Percentiles rank a stretch among this genome's conserved stretches.
phyloP scores from a whole-genome alignment of 352 stramenopile genomes.

The Sclerospora graminicola region DNA sequence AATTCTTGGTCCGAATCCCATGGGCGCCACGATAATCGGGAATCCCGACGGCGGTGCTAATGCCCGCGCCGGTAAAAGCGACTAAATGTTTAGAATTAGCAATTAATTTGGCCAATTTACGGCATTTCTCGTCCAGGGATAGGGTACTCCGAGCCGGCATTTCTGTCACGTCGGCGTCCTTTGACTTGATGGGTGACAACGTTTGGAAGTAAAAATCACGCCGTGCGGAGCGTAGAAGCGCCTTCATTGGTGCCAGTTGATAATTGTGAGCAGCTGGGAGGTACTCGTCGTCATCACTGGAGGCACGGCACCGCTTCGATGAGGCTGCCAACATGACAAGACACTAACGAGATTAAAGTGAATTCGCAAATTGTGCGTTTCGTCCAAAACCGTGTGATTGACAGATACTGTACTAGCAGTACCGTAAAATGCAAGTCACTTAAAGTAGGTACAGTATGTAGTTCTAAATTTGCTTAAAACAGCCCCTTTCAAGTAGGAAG shows the following conservation, averaged over 20 bases:
- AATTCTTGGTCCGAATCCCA: slow-evolving; percentile 62
- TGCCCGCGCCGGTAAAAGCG: slow-evolving; percentile 70
- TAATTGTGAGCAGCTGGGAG: slow-evolving; percentile 18
- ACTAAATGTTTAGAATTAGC: slow-evolving; percentile 51
- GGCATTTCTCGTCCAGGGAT: slow-evolving; percentile 45
- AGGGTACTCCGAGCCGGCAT: slow-evolving; percentile 1
- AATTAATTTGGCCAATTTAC: slow-evolving; percentile 50
- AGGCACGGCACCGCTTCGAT: slow-evolving; percentile 30
- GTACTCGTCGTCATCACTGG: slow-evolving; percentile 14
- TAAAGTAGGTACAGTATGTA: too few relatives aligned
- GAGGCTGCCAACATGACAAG: slow-evolving; percentile 16
- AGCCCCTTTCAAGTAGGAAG: too few relatives aligned
- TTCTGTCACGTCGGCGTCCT: background rate
- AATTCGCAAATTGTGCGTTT: too few relatives aligned
- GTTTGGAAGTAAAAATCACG: slow-evolving; percentile 18
- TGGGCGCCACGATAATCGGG: slow-evolving; percentile 78
- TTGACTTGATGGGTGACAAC: slow-evolving; percentile 7
- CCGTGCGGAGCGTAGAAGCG: slow-evolving; percentile 12
- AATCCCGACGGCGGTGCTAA: slow-evolving; percentile 70
- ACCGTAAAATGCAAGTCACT: too few relatives aligned
- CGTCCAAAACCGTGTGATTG: too few relatives aligned
- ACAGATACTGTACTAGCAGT: too few relatives aligned
- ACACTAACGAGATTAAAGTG: too few relatives aligned
- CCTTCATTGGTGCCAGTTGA: slow-evolving; percentile 19
- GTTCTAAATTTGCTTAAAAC: too few relatives aligned